phyloP scores from a whole-genome alignment of 108 stramenopile genomes.

The Skeletonema tropicum region DNA sequence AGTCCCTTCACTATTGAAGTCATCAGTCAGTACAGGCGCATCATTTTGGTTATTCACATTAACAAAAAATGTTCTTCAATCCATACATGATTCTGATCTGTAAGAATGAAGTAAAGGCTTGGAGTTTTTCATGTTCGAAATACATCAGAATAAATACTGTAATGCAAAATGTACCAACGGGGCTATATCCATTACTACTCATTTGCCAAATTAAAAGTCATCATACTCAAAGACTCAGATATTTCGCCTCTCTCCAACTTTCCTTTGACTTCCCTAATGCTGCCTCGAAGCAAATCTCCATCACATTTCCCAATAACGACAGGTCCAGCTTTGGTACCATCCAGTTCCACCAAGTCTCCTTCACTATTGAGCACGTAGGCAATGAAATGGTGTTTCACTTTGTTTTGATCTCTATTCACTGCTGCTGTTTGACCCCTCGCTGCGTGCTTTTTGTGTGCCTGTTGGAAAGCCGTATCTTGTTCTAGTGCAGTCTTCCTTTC shows the following conservation, averaged over 20 bases:
- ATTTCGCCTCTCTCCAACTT: slow-evolving; percentile 55
- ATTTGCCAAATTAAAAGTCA: slow-evolving; percentile 57
- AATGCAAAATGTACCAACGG: neutral
- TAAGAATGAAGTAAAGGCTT: neutral
- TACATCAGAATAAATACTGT: slow-evolving; percentile 2
- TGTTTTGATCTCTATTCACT: slow-evolving; percentile 45
- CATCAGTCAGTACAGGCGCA: slow-evolving; percentile 54
- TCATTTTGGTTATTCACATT: slow-evolving; percentile 64
- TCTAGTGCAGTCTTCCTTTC: slow-evolving; percentile 50
- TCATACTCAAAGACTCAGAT: slow-evolving; percentile 60
- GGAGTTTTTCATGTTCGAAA: neutral
- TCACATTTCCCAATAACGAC: slow-evolving; percentile 45
- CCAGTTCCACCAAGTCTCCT: slow-evolving; percentile 54
- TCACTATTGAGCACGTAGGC: slow-evolving; percentile 53
- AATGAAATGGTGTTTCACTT: slow-evolving; percentile 60
- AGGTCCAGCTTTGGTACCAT: slow-evolving; percentile 65
- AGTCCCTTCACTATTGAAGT: slow-evolving; percentile 71
- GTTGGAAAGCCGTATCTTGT: slow-evolving; percentile 46
- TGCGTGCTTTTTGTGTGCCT: slow-evolving; percentile 47
- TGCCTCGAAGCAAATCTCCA: slow-evolving; percentile 49
- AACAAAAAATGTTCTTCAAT: slow-evolving; percentile 45
- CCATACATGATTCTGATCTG: slow-evolving; percentile 34
- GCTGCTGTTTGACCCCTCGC: slow-evolving; percentile 50
- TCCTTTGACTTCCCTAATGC: slow-evolving; percentile 50
- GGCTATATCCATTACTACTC: slow-evolving; percentile 22